Evolutionary conservation across 441 rosid species (phyloP).

Genomic region (Pelargonium citronellum): DNA sequence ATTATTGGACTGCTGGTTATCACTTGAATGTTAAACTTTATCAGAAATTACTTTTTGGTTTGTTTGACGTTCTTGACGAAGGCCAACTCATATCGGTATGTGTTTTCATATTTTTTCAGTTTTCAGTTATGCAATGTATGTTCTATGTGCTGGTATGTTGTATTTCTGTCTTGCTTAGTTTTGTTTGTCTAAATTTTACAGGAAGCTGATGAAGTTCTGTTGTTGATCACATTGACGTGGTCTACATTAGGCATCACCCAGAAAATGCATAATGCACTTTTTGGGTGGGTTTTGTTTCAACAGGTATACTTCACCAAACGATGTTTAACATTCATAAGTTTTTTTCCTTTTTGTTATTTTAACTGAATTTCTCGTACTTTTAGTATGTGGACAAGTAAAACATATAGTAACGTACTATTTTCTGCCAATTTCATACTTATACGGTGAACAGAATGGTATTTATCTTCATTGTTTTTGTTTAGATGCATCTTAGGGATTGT

Average conservation of each 20-base stretch:
- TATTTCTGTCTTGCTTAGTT: slow-evolving; percentile 19
- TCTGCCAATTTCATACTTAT: not conserved
- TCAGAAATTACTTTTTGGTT: slow-evolving; percentile 61
- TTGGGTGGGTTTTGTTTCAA: slow-evolving; percentile 77
- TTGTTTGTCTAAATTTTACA: slow-evolving; percentile 28
- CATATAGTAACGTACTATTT: not conserved
- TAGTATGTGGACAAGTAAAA: not conserved
- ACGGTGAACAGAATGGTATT: not conserved
- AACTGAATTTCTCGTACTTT: not conserved
- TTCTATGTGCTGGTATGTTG: slow-evolving; percentile 13
- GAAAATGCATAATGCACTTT: slow-evolving; percentile 67
- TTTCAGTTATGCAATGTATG: slow-evolving; percentile 12
- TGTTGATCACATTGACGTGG: slow-evolving; percentile 68
- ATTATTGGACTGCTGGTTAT: slow-evolving; percentile 72
- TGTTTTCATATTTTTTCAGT: slow-evolving; percentile 19
- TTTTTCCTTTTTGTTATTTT: not conserved
- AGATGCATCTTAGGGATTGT: not conserved
- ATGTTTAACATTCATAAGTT: not conserved
- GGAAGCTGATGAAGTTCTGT: slow-evolving; percentile 67
- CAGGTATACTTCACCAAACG: slow-evolving; percentile 49
- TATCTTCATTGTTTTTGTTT: not conserved
- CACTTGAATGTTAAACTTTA: slow-evolving; percentile 78
- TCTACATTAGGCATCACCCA: slow-evolving; percentile 83
- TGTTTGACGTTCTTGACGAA: slow-evolving; percentile 92
- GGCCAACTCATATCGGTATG: slow-evolving; percentile 85